phyloP scores from a whole-genome alignment of 78 protist species.

The Isochrysis galbana region DNA sequence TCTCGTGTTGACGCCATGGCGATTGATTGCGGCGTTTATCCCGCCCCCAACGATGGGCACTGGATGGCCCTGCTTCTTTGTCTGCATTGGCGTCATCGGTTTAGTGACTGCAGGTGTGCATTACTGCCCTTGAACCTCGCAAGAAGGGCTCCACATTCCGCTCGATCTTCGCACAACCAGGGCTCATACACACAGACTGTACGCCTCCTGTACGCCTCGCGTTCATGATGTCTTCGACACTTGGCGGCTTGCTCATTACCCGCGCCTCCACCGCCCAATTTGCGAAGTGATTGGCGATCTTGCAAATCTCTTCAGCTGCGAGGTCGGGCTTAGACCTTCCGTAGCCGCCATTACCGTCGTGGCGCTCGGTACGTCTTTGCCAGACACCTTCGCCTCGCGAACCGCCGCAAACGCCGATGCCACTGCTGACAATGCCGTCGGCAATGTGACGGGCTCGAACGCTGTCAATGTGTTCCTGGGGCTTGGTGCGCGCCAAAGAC shows the following conservation, averaged over 20 bases:
- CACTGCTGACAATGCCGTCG: slow-evolving; percentile 43
- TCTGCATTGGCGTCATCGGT: slow-evolving; percentile 1
- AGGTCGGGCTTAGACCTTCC: not conserved
- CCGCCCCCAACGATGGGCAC: not conserved
- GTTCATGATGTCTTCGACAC: too few relatives aligned
- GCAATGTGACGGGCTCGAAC: slow-evolving; percentile 56
- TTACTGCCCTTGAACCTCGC: too few relatives aligned
- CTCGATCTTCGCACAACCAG: too few relatives aligned
- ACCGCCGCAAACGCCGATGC: slow-evolving; percentile 42
- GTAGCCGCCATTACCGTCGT: slow-evolving; percentile 58
- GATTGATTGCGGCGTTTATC: not conserved
- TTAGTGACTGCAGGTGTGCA: slow-evolving; percentile 33
- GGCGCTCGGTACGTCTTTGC: slow-evolving; percentile 57
- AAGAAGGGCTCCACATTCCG: too few relatives aligned
- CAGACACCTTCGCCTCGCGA: slow-evolving; percentile 54
- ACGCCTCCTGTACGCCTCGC: too few relatives aligned
- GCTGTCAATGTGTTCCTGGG: slow-evolving; percentile 50
- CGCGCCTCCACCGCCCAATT: too few relatives aligned
- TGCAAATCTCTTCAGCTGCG: slow-evolving; percentile 23
- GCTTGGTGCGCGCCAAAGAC: too few relatives aligned
- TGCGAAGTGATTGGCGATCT: slow-evolving; percentile 20
- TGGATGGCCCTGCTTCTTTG: slow-evolving; percentile 1
- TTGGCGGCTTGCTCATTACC: too few relatives aligned
- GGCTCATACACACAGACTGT: too few relatives aligned
- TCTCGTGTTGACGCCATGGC: too few relatives aligned